Evolutionary conservation across 306 rosid species (phyloP), one percentile per base, ranked within the genome.

Genomic region (Ceratonia siliqua): DNA sequence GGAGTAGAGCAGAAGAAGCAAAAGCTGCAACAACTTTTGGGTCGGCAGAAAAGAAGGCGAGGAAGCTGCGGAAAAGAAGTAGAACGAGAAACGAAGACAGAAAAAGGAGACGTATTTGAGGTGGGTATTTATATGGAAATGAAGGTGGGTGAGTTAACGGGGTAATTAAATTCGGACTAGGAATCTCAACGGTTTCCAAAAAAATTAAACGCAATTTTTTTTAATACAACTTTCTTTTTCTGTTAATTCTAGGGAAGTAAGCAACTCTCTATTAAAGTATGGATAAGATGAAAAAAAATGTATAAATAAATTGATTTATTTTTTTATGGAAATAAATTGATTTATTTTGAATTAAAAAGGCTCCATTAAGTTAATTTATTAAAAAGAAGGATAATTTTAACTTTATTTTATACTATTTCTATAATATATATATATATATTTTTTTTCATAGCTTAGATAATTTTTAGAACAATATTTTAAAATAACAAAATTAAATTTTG

Each of bases 21-120:
- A 54, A 65, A 68, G 24, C 5, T n/a, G n/a, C 21, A 61, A 33
- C 41, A 81, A 49, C 80, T 68, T 59, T 68, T n/a, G n/a, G n/a
- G n/a, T n/a, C 42, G 52, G 79, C 65, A 68, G 74, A 53, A 14
- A 38, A 58, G 66, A 68, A 67, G 79, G n/a, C 13, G 65, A 78
- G 17, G 15, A 45, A 57, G 36, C 45, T 68, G 15, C 24, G 36
- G 56, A 52, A 22, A 3, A 39, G 58, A 0, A 46, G 65, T 39
- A 14, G 24, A 38, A 17, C 7, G 6, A 13, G 9, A 33, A 39
- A 53, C 57, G 18, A 3, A 22, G 52, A 54, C 20, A 9, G 17
- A 8, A 3, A 43, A 50, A 15, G 20, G 30, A 42, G 61, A 17
- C 46, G 13, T 10, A 42, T 5, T 17, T 15, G 20, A 25, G 24